phyloP scores from a whole-genome alignment of 2,329 filamentous ascomycete species.

The Diaporthe sp. region DNA sequence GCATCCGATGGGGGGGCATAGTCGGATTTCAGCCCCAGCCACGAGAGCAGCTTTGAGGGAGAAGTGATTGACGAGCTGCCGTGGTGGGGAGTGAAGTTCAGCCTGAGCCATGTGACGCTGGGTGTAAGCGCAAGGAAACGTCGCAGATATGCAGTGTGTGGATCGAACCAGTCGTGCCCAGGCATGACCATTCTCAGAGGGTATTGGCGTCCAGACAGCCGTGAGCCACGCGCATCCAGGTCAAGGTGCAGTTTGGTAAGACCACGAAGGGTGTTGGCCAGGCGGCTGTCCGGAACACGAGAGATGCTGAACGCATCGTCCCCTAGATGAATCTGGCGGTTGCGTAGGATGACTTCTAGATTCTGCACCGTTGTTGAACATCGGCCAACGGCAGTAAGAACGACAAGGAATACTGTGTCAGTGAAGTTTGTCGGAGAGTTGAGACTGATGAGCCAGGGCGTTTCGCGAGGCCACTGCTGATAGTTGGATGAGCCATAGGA shows the following conservation, averaged over 20 bases:
- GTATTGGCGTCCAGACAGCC: no score
- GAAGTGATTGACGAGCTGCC: not conserved
- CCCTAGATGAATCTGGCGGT: slow-evolving; percentile 48
- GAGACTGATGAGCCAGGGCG: slow-evolving; percentile 40
- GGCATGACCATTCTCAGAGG: not conserved
- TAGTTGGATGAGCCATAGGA: slow-evolving; percentile 50
- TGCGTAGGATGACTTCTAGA: slow-evolving; percentile 63
- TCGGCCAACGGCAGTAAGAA: slow-evolving; percentile 59
- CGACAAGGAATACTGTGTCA: slow-evolving; percentile 55
- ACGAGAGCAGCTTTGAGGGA: slow-evolving; percentile 54
- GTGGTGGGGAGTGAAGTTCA: slow-evolving; percentile 60
- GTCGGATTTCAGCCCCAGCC: slow-evolving; percentile 50
- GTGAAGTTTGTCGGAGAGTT: slow-evolving; percentile 44
- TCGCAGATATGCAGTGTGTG: slow-evolving; percentile 44
- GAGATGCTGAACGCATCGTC: slow-evolving; percentile 64
- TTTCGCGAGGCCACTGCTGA: not conserved
- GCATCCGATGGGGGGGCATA: not conserved
- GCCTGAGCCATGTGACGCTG: slow-evolving; percentile 65
- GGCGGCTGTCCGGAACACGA: slow-evolving; percentile 51
- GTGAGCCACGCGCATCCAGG: slow-evolving; percentile 36
- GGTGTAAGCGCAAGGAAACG: slow-evolving; percentile 56
- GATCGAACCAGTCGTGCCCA: slow-evolving; percentile 34
- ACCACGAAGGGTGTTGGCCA: slow-evolving; percentile 59
- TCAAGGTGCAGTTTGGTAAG: slow-evolving; percentile 62
- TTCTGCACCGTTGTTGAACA: slow-evolving; percentile 54